A percentile compares a stretch with the other conserved stretches of the same genome.
These are phyloP conservation scores for Mycena haematopus DNA, from an alignment of 768 basidiomycete genomes.

Conservation along the genomic window DNA sequence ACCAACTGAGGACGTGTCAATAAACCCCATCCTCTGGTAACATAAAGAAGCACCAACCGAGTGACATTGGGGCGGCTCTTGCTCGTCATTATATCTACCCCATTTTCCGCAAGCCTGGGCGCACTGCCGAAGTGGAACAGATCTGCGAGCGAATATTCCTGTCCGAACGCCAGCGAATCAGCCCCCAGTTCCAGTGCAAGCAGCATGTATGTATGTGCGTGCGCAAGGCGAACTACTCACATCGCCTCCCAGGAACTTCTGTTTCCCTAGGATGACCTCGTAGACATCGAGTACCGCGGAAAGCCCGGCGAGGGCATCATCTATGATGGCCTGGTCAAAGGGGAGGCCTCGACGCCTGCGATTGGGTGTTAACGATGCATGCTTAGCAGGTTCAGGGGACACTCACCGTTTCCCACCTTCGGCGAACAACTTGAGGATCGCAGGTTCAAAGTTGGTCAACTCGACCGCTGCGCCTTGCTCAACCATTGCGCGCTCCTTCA, in stretches of 20 bases:
- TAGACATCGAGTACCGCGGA: conserved; percentile 55
- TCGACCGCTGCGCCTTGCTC: conserved; percentile 23
- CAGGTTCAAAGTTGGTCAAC: conserved; percentile 10
- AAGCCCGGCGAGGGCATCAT: conserved; percentile 39
- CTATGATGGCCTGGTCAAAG: conserved; percentile 33
- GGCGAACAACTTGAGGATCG: conserved; percentile 10
- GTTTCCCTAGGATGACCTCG: conserved; percentile 57
- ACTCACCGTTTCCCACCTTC: conserved; percentile 13
- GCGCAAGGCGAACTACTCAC: conserved; percentile 1
- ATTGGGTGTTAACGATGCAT: conserved; percentile 7
- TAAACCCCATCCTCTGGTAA: not conserved
- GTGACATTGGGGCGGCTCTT: conserved; percentile 50
- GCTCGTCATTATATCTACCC: conserved; percentile 36
- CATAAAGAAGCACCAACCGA: conserved; percentile 38
- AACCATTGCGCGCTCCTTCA: conserved; percentile 36
- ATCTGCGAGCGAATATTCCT: conserved; percentile 1
- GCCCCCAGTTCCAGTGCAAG: not conserved
- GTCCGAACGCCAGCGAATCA: not conserved
- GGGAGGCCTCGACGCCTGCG: conserved; percentile 30
- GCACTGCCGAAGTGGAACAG: conserved; percentile 41
- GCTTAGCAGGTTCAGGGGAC: conserved; percentile 3
- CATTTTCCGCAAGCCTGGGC: conserved; percentile 33
- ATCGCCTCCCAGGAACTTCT: conserved; percentile 46
- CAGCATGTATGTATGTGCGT: not conserved
- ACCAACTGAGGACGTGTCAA: conserved; percentile 48